Evolutionary conservation across 148 eudicot genomes (phyloP).

Genomic region (Linanthus parryae): DNA sequence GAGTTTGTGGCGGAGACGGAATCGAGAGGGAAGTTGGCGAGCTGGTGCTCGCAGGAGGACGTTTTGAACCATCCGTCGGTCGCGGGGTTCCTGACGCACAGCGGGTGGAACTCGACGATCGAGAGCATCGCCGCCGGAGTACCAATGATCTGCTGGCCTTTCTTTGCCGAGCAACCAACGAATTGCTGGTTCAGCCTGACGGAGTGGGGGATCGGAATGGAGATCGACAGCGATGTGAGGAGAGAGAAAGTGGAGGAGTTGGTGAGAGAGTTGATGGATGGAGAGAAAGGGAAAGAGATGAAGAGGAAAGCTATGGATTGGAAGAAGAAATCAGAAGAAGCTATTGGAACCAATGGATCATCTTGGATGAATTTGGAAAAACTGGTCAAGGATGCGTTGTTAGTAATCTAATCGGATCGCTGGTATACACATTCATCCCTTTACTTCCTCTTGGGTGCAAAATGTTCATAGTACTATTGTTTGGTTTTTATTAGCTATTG

Average conservation of each 20-base stretch:
- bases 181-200: conserved; percentile 33
- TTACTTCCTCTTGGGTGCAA: too few species aligned
- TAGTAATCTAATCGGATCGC: neutral
- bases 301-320: conserved; percentile 28
- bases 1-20: conserved; percentile 21
- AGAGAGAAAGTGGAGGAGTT: conserved; percentile 30
- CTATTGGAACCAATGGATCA: conserved; percentile 18
- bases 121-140: conserved; percentile 32
- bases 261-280: conserved; percentile 38
- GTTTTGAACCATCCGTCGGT: conserved; percentile 15
- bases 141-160: conserved; percentile 49
- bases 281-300: conserved; percentile 32
- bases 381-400: conserved; percentile 18
- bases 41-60: conserved; percentile 27
- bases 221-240: conserved; percentile 29
- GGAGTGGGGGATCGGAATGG: conserved; percentile 34
- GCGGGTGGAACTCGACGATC: conserved; percentile 25
- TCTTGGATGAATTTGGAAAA: conserved; percentile 29
- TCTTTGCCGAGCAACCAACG: conserved; percentile 36
- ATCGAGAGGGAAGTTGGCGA: conserved; percentile 17
- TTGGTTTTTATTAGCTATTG: too few species aligned
- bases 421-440: too few species aligned
- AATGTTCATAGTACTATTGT: too few species aligned
- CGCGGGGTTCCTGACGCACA: conserved; percentile 33
- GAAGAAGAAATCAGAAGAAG: conserved; percentile 29